Base-by-base conservation (phyloP, 1,139 yeast species). In the Saccharomycopsis hybrid region DNA sequence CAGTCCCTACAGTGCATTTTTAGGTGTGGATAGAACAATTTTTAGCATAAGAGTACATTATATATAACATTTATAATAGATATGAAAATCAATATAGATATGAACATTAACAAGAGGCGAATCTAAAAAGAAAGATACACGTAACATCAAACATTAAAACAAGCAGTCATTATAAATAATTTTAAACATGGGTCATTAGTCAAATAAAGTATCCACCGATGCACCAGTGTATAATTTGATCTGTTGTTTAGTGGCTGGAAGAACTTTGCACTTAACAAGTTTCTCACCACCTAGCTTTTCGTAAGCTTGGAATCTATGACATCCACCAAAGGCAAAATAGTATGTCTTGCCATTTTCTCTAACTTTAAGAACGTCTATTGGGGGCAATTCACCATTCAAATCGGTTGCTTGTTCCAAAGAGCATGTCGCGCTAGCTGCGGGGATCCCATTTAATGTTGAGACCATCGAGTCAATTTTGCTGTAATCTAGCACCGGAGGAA, bases 241-340 rank as follows among this genome's bases (percentile, higher is more conserved):
- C 35, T 84, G 85, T 41, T 73, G 72, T 54, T 78, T 74, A 0
- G 90, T 83, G 4, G 86, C 82, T 0, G 90, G 90, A 36, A 83
- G 63, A 5, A 84, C 63, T 58, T 78, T 79, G 61, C 86, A 80
- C 57, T 74, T 78, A 2, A 84, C 90, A 67, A 74, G 58, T 1
- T 72, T 68, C 39, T 74, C 78, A 1, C 62, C 58, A 41, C 69
- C 70, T 36, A 72, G 57, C 49, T 70, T 67, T 55, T 82, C 89
- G 60, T 84, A 84, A 0, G 90, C 90, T 62, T 85, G 94, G 57
- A 85, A 80, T 55, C 95, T 65, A 62, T 85, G 95, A 62, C 95
- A 85, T 0, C 94, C 94, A 7, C 94, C 94, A 65, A 85, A 82
- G 2, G 94, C 95, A 67, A 85, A 86, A 61, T 81, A 85, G 62